Evolutionary conservation across 805 yeast genomes (phyloP).

Genomic region (Ascoidea rubescens): DNA sequence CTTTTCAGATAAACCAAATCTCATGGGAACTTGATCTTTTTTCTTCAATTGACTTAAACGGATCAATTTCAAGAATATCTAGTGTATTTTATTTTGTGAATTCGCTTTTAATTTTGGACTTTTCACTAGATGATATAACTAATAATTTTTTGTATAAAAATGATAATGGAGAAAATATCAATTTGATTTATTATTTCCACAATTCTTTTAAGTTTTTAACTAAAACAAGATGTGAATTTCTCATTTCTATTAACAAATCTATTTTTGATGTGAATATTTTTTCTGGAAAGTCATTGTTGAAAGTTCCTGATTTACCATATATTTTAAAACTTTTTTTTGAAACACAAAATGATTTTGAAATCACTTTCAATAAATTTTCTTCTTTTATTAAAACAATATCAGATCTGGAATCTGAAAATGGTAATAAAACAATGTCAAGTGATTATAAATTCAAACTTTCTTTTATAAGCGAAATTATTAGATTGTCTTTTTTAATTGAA

Average conservation of each 20-base stretch:
- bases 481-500: neutral
- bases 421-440: neutral
- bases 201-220: too few relatives aligned
- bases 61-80: neutral
- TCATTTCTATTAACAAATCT: too few relatives aligned
- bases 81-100: neutral
- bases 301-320: neutral
- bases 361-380: neutral
- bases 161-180: too few relatives aligned
- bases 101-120: neutral
- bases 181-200: too few relatives aligned
- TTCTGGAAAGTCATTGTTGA: neutral
- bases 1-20: neutral
- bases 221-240: too few relatives aligned
- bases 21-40: neutral
- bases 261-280: too few relatives aligned
- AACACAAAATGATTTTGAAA: neutral
- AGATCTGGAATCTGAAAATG: too few relatives aligned
- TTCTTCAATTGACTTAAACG: neutral
- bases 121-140: neutral
- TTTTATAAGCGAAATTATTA: neutral
- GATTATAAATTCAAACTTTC: slow-evolving; percentile 1
- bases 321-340: neutral
- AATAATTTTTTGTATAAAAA: too few relatives aligned
- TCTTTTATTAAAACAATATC: neutral